Conservation (phyloP, 768 basidiomycete species). For the Boletales sp. region DNA sequence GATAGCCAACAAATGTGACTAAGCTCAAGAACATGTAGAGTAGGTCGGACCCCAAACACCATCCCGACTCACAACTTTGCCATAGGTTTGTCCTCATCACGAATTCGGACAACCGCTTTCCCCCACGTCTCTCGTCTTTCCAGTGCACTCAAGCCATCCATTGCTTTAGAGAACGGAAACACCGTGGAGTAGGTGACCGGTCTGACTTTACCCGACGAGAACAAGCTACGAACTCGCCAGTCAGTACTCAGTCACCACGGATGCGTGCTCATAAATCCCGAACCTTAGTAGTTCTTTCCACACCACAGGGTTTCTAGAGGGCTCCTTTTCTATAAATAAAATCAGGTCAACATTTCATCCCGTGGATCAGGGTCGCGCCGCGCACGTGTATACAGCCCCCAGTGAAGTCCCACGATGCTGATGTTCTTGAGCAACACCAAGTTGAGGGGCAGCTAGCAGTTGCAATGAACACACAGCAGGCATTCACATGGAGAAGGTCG, state of each 20-base stretch:
- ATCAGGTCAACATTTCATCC: neutral
- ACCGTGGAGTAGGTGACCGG: slow-evolving; percentile 70
- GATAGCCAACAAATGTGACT: neutral
- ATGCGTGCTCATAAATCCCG: slow-evolving; percentile 17
- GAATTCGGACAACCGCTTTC: slow-evolving; percentile 71
- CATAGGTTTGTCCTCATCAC: slow-evolving; percentile 39
- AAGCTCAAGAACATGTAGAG: neutral
- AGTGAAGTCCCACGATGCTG: slow-evolving; percentile 79
- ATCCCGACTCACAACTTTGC: slow-evolving; percentile 40
- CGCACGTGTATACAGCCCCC: slow-evolving; percentile 78
- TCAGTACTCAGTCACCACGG: slow-evolving; percentile 1
- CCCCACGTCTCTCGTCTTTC: slow-evolving; percentile 91
- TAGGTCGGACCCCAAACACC: slow-evolving; percentile 22
- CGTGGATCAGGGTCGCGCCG: slow-evolving; percentile 9
- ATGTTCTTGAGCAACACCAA: slow-evolving; percentile 82
- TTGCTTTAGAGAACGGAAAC: slow-evolving; percentile 64
- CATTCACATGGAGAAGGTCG: neutral
- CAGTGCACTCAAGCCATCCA: slow-evolving; percentile 69
- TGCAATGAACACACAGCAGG: slow-evolving; percentile 2
- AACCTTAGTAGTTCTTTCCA: slow-evolving; percentile 71
- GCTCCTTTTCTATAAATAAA: slow-evolving; percentile 55
- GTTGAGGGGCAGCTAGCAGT: slow-evolving; percentile 72
- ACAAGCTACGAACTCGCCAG: slow-evolving; percentile 44
- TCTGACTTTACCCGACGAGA: slow-evolving; percentile 58
- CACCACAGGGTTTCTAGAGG: slow-evolving; percentile 56